Evolutionary conservation across 2,329 filamentous ascomycete species (phyloP), one percentile per base, ranked within the genome.

Genomic region (Eutypella sp.): DNA sequence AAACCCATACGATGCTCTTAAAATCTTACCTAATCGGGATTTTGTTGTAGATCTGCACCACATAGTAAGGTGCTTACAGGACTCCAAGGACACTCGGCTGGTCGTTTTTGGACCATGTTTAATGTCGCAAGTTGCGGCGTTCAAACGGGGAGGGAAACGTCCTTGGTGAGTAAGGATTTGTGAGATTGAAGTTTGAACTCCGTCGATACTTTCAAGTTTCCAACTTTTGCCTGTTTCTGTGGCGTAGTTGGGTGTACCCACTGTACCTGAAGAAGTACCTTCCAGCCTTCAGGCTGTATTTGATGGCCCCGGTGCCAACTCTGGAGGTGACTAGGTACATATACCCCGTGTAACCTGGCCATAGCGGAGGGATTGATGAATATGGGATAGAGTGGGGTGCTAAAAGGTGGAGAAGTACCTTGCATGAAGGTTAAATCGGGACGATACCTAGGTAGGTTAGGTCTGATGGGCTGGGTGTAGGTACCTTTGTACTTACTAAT

Each of bases 331-430:
- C 9, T 9, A 16, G 11, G 11, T 24, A n/a, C n/a, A n/a, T n/a
- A n/a, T n/a, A n/a, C n/a, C n/a, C n/a, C n/a, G n/a, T n/a, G n/a
- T n/a, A n/a, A n/a, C n/a, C n/a, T n/a, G n/a, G n/a, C n/a, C n/a
- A n/a, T n/a, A n/a, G 36, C 4, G 13, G 36, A 5, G 7, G 19
- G 18, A 38, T 13, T 6, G 6, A 11, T 37, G 34, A 5, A 18
- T 3, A 20, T 37, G 34, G 36, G 36, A 7, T 5, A 20, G 20
- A 39, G 36, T 39, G 36, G 36, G 36, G 36, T 13, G 11, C 16
- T 39, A n/a, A n/a, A n/a, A n/a, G n/a, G n/a, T 39, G 36, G 36
- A 39, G 36, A 39, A 39, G 36, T 39, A 24, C 36, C 36, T 24
- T 15, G 36, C 36, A 39, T 39, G 36, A 39, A 39, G 20, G 19